Conservation (phyloP, 2,329 filamentous ascomycete species). For the Xylaria sp. region DNA sequence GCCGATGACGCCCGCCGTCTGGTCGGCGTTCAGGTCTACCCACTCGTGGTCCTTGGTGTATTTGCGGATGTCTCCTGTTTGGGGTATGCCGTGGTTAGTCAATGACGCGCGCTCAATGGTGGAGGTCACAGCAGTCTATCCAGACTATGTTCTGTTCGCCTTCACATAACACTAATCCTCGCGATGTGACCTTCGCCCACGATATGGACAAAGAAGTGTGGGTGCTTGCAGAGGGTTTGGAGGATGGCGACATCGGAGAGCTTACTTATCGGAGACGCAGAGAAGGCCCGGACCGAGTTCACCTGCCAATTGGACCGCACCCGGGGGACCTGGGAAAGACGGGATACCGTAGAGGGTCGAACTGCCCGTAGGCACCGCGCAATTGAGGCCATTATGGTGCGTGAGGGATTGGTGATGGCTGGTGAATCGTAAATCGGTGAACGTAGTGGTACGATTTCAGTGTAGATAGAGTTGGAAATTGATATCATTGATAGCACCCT, state of each 20-base stretch:
- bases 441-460: conserved; percentile 27
- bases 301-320: conserved; percentile 50
- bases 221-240: not conserved
- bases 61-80: conserved; percentile 73
- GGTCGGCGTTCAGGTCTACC: conserved; percentile 87
- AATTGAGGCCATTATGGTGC: conserved; percentile 62
- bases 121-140: not conserved
- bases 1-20: conserved; percentile 82
- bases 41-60: conserved; percentile 99
- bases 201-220: not conserved
- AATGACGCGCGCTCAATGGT: not conserved
- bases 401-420: conserved; percentile 23
- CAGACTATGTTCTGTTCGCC: not conserved
- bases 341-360: conserved; percentile 58
- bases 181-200: not conserved
- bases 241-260: conserved; percentile 54
- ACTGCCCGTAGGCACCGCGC: conserved; percentile 63
- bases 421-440: conserved; percentile 19
- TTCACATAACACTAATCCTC: not conserved
- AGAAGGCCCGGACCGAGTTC: conserved; percentile 58
- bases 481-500: conserved; percentile 28
- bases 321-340: conserved; percentile 50
- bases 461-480: conserved; percentile 16
- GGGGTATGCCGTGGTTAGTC: not conserved
- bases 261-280: conserved; percentile 57